phyloP scores from a whole-genome alignment of 1,284 basidiomycete genomes.

The Sutorius eximius region DNA sequence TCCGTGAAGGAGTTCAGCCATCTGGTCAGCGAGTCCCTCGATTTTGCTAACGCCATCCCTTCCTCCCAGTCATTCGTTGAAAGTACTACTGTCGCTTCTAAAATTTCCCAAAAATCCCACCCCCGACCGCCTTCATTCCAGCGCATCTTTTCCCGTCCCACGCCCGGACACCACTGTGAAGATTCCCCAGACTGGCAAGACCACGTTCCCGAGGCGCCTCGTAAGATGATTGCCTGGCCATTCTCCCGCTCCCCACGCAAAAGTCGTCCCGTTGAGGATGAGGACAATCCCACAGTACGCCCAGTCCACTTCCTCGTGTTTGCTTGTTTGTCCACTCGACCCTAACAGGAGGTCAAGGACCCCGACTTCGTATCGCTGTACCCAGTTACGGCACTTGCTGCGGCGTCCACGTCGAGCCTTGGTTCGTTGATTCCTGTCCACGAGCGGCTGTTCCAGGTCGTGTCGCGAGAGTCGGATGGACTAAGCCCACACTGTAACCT shows the following conservation, averaged over 20 bases:
- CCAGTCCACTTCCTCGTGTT: neutral
- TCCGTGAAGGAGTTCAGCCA: constrained; percentile 36
- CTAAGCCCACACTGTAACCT: neutral
- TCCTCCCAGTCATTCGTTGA: constrained; percentile 26
- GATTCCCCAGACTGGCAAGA: constrained; percentile 17
- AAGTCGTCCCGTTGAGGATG: constrained; percentile 9
- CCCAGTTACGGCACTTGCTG: constrained; percentile 17
- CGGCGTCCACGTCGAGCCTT: constrained; percentile 31
- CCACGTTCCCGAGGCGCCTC: constrained; percentile 17
- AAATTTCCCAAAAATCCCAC: constrained; percentile 16
- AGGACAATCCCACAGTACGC: constrained; percentile 12
- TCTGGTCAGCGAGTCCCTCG: constrained; percentile 35
- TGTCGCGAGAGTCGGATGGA: constrained; percentile 10
- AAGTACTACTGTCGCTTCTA: constrained; percentile 22
- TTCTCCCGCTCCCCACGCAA: constrained; percentile 31
- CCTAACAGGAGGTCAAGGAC: constrained; percentile 10
- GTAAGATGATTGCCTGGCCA: constrained; percentile 33
- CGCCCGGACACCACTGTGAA: constrained; percentile 2
- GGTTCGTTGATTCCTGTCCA: constrained; percentile 31
- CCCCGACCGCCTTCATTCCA: constrained; percentile 24
- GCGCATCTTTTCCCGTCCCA: constrained; percentile 34
- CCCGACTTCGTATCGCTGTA: constrained; percentile 7
- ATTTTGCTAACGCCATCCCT: constrained; percentile 12
- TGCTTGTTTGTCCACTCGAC: constrained; percentile 6
- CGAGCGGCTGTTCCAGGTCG: constrained; percentile 27